phyloP scores from a whole-genome alignment of 75 land plant species.

The Cunninghamia lanceolata region DNA sequence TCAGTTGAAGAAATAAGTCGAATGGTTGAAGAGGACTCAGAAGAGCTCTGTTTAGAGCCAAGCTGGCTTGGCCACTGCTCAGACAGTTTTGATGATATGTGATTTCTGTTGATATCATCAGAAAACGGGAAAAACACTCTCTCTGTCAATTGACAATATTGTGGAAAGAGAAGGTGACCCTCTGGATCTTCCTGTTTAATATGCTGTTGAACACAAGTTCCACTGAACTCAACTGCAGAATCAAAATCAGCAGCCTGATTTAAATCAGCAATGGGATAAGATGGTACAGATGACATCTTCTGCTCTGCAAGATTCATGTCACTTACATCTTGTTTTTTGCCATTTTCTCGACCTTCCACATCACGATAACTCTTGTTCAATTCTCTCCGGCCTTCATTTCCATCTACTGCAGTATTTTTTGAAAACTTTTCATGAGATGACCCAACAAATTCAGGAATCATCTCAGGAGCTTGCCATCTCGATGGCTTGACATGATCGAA shows the following conservation, averaged over 20 bases:
- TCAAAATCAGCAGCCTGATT: conserved; percentile 8
- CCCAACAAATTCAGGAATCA: neutral
- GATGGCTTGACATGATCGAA: neutral
- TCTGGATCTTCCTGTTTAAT: neutral
- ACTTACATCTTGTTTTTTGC: neutral
- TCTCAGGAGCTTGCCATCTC: neutral
- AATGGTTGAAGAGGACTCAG: conserved; percentile 1
- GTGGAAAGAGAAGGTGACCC: no score
- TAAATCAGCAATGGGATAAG: conserved; percentile 11
- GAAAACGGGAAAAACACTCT: conserved; percentile 29
- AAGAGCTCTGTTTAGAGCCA: conserved; percentile 4
- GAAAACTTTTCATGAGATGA: neutral
- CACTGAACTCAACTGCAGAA: conserved; percentile 6
- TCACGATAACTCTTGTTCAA: neutral
- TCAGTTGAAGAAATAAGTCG: conserved; percentile 10
- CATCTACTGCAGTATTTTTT: neutral
- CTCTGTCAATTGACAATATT: conserved; percentile 13
- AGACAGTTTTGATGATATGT: neutral
- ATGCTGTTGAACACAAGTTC: neutral
- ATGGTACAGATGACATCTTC: neutral
- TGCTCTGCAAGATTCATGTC: neutral
- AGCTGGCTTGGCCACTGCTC: conserved; percentile 11
- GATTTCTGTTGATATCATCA: neutral
- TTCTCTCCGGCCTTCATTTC: neutral
- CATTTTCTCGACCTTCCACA: neutral